These are phyloP conservation scores for Suillus brevipes DNA, from an alignment of 768 basidiomycete species.

Conservation along the genomic window DNA sequence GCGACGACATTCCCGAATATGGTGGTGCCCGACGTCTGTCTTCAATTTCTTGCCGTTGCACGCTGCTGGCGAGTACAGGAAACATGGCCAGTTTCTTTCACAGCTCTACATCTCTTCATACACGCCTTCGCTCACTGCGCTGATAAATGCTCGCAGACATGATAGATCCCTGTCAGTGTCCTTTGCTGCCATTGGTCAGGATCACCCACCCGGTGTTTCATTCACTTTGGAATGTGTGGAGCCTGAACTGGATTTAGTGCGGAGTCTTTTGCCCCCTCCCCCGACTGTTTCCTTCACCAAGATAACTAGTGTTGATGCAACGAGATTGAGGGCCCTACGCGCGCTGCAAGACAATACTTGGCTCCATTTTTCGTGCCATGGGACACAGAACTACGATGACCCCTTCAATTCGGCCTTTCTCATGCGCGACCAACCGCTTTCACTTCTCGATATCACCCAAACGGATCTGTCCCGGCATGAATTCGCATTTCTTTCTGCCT, in stretches of 20 bases:
- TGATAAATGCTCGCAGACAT: constrained; percentile 11
- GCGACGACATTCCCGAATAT: background rate
- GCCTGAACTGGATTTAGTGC: background rate
- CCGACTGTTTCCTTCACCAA: background rate
- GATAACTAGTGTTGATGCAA: no score
- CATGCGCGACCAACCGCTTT: no score
- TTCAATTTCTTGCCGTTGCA: constrained; percentile 16
- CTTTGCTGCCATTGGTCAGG: constrained; percentile 13
- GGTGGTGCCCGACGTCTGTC: constrained; percentile 12
- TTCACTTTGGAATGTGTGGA: background rate
- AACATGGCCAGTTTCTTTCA: background rate
- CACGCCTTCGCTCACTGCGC: constrained; percentile 8
- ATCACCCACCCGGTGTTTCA: background rate
- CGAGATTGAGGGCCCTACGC: no score
- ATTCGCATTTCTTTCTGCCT: no score
- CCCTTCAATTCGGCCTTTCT: no score
- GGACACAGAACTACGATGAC: no score
- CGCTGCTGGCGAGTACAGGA: constrained; percentile 8
- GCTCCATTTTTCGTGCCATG: no score
- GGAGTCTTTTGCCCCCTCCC: background rate
- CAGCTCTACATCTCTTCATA: constrained; percentile 12
- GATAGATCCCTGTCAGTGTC: background rate
- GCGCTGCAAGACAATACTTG: no score
- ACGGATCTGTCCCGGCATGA: no score
- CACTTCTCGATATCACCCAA: no score